Percentiles rank a stretch among this genome's conserved stretches.
These are phyloP conservation scores for Xylaria venustula DNA, from an alignment of 495 filamentous ascomycete genomes.

Conservation along the genomic window DNA sequence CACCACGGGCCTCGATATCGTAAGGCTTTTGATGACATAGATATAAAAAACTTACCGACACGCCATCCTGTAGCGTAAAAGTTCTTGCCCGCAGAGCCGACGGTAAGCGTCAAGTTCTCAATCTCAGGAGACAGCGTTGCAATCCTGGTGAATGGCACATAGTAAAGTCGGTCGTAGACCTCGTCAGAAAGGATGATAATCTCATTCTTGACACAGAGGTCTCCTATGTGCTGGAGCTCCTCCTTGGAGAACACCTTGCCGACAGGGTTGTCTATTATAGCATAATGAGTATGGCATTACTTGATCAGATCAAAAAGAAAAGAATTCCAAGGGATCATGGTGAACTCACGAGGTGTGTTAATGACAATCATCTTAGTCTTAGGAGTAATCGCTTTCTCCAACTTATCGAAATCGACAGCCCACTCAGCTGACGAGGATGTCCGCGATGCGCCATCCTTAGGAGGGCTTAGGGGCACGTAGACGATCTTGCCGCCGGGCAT, in stretches of 20 bases:
- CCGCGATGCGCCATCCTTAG: slow-evolving; percentile 73
- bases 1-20: not conserved
- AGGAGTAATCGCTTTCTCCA: slow-evolving; percentile 81
- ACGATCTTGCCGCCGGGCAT: slow-evolving; percentile 94
- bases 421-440: slow-evolving; percentile 85
- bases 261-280: slow-evolving; percentile 85
- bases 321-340: no score
- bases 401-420: slow-evolving; percentile 76
- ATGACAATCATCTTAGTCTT: slow-evolving; percentile 94
- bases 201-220: slow-evolving; percentile 88
- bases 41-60: slow-evolving; percentile 54
- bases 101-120: slow-evolving; percentile 82
- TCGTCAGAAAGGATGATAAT: slow-evolving; percentile 96
- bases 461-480: slow-evolving; percentile 90
- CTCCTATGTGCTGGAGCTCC: slow-evolving; percentile 83
- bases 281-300: slow-evolving; percentile 16
- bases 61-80: slow-evolving; percentile 98
- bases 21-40: not conserved
- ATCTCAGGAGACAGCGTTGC: slow-evolving; percentile 86
- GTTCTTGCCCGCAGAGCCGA: slow-evolving; percentile 94
- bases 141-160: slow-evolving; percentile 89
- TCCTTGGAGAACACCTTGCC: slow-evolving; percentile 87
- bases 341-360: slow-evolving; percentile 58
- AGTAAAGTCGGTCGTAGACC: slow-evolving; percentile 93
- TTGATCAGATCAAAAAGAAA: no score